Evolutionary conservation across 2,329 filamentous ascomycete genomes (phyloP).

Genomic region (Fusarium armeniacum): DNA sequence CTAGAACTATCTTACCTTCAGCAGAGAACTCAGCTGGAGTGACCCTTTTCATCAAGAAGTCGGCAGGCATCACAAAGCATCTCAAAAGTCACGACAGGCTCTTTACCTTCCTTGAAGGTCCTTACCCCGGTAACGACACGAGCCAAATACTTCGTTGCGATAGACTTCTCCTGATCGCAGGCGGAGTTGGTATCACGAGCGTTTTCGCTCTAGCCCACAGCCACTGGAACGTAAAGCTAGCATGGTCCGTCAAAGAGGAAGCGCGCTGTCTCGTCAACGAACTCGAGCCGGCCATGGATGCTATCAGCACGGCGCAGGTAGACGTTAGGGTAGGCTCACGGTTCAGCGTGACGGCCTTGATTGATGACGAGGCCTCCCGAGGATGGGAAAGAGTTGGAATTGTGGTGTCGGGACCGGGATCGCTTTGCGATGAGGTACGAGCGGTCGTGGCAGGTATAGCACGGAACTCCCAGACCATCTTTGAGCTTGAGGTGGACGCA

Average conservation of each 20-base stretch:
- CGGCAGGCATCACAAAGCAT: conserved; percentile 13
- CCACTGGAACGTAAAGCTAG: conserved; percentile 26
- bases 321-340: conserved; percentile 15
- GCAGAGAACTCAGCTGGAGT: conserved; percentile 19
- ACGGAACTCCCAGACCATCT: conserved; percentile 12
- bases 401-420: conserved; percentile 20
- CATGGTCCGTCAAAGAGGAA: conserved; percentile 13
- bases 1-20: not conserved
- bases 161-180: conserved; percentile 22
- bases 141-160: conserved; percentile 14
- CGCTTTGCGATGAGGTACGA: conserved; percentile 16
- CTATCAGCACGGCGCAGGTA: conserved; percentile 1
- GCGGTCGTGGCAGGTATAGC: conserved; percentile 20
- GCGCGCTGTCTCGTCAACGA: conserved; percentile 19
- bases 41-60: conserved; percentile 19
- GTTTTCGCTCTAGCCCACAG: conserved; percentile 1
- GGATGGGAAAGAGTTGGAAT: conserved; percentile 26
- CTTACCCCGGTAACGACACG: conserved; percentile 6
- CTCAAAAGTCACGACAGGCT: conserved; percentile 15
- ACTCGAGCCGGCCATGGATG: conserved; percentile 18
- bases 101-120: conserved; percentile 16
- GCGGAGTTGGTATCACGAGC: conserved; percentile 23
- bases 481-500: conserved; percentile 27
- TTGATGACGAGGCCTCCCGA: conserved; percentile 6
- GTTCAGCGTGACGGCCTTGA: not conserved